Percentiles rank a stretch among this genome's conserved stretches.
phyloP scores from a whole-genome alignment of 2,329 filamentous ascomycete genomes.

The Chaetomium strumarium region DNA sequence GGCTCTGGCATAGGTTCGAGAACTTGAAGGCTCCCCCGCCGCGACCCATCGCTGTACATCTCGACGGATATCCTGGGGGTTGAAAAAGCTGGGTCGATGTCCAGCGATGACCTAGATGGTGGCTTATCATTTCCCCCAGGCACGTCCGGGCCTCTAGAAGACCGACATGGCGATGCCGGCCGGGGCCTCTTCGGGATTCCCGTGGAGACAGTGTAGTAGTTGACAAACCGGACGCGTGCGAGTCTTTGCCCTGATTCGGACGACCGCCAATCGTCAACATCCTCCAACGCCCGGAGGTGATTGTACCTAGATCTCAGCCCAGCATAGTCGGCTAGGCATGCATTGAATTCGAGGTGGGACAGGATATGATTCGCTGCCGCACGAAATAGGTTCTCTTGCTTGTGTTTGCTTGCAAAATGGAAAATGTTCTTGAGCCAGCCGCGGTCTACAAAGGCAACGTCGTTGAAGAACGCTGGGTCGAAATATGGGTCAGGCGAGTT shows the following conservation, averaged over 20 bases:
- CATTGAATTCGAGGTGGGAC: conserved; percentile 78
- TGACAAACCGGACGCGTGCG: conserved; percentile 68
- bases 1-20: conserved; percentile 13
- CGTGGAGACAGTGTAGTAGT: conserved; percentile 85
- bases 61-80: conserved; percentile 34
- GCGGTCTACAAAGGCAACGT: conserved; percentile 61
- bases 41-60: conserved; percentile 30
- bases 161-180: background rate
- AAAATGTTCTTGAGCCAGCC: conserved; percentile 62
- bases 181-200: conserved; percentile 57
- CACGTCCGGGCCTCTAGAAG: conserved; percentile 1
- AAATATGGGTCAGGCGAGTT: conserved; percentile 57
- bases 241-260: conserved; percentile 31
- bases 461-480: conserved; percentile 71
- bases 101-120: background rate
- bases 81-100: background rate
- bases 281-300: conserved; percentile 64
- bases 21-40: conserved; percentile 5
- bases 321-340: conserved; percentile 70
- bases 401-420: conserved; percentile 80
- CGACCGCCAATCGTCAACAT: conserved; percentile 50
- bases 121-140: background rate
- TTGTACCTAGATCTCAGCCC: conserved; percentile 66
- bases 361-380: conserved; percentile 69
- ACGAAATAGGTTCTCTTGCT: conserved; percentile 57